phyloP scores from a whole-genome alignment of 371 early-diverging fungal genomes.

The Mortierella sp. region DNA sequence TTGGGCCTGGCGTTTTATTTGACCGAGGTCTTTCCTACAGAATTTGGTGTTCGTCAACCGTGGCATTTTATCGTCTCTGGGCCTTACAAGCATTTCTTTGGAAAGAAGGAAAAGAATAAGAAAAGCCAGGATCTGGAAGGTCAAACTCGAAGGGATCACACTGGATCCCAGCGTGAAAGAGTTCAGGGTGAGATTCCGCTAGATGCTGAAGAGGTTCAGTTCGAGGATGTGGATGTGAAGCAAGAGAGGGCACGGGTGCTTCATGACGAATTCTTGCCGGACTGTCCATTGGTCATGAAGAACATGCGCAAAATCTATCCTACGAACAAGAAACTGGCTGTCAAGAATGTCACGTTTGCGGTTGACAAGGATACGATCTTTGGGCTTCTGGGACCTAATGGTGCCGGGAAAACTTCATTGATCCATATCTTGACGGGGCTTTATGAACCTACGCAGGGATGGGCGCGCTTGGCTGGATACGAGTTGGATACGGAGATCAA shows the following conservation, averaged over 20 bases:
- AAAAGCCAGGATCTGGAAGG: conserved; percentile 29
- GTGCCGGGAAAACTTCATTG: conserved; percentile 74
- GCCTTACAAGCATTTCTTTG: conserved; percentile 53
- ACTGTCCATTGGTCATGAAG: conserved; percentile 65
- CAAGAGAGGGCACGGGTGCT: conserved; percentile 64
- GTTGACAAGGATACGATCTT: conserved; percentile 68
- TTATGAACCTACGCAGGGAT: conserved; percentile 69
- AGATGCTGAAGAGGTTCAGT: conserved; percentile 54
- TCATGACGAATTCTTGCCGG: conserved; percentile 42
- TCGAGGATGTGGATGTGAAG: conserved; percentile 73
- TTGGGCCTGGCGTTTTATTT: conserved; percentile 65
- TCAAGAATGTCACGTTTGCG: conserved; percentile 74
- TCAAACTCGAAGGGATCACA: conserved; percentile 25
- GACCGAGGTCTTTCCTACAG: conserved; percentile 64
- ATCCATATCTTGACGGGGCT: conserved; percentile 78
- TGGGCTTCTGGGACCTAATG: conserved; percentile 74
- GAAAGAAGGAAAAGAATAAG: conserved; percentile 19
- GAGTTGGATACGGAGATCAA: conserved; percentile 65
- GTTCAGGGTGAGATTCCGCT: conserved; percentile 49
- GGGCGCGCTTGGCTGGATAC: conserved; percentile 70
- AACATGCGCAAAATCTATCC: conserved; percentile 72
- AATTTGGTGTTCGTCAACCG: conserved; percentile 71
- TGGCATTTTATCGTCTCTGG: conserved; percentile 75
- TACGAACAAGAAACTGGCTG: conserved; percentile 68
- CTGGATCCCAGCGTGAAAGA: conserved; percentile 33